Evolutionary conservation across 2,329 filamentous ascomycete species (phyloP), one percentile per base, ranked within the genome.

Genomic region (Dothistroma pini): DNA sequence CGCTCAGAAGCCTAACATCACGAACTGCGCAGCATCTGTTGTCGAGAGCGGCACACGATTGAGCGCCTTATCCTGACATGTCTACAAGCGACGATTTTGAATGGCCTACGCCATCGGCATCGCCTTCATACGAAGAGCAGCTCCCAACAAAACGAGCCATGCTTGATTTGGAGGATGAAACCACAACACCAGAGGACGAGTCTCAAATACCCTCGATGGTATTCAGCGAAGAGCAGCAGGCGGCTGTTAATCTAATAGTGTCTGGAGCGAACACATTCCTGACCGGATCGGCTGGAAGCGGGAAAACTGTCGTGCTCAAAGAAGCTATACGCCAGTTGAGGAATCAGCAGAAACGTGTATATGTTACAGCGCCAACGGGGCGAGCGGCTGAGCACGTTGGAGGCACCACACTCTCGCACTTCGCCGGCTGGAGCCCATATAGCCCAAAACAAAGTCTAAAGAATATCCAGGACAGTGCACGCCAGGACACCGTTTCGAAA

Each of bases 271-370:
- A 88, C 57, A 82, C 88, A 10, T 89, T 88, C 68, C 88, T 84
- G 66, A 88, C 85, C 0, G 86, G 86, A 9, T 84, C 83, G 0
- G 86, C 85, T 14, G 86, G 86, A 0, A 83, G 80, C 51, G 84
- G 84, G 2, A 86, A 86, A 68, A 83, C 81, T 0, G 83, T 82
- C 0, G 80, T 85, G 1, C 72, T 86, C 0, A 80, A 80, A 60
- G 77, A 77, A 8, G 80, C 84, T 44, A 78, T 78, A 2, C 72
- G 69, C 7, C 69, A 73, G 5, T 73, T 85, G 1, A 60, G 63
- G 9, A 65, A 63, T 0, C 66, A 61, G 60, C 75, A 75, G 0
- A 75, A 72, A 41, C 67, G 21, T 0, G 83, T 87, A 4, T 67
- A 77, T 2, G 79, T 88, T 32, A 66, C 86, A 1, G 84, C 86